Percentiles rank a stretch among this genome's conserved stretches.
These are phyloP conservation scores for Oidiodendron maius DNA, from an alignment of 495 filamentous ascomycete genomes.

Conservation along the genomic window DNA sequence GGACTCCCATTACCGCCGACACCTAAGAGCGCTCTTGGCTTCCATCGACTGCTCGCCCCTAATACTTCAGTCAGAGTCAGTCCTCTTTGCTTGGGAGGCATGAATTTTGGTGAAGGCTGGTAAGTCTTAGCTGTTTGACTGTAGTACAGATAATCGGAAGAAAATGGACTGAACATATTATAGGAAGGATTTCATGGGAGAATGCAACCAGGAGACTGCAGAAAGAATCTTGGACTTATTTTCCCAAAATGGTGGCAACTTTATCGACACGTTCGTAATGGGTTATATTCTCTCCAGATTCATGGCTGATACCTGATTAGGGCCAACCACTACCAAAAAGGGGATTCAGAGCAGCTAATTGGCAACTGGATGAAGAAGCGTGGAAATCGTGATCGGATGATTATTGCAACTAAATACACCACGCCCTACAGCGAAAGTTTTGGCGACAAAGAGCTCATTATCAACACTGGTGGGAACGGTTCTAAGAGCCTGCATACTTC, in stretches of 20 bases:
- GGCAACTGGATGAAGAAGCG: conserved; percentile 65
- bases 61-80: conserved; percentile 48
- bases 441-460: conserved; percentile 36
- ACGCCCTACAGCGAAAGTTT: conserved; percentile 28
- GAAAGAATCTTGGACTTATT: conserved; percentile 62
- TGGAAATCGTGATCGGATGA: conserved; percentile 47
- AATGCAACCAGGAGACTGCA: conserved; percentile 49
- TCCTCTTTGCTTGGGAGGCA: conserved; percentile 54
- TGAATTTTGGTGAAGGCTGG: conserved; percentile 58
- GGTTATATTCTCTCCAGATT: neutral
- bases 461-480: conserved; percentile 51
- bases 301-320: neutral
- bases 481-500: conserved; percentile 48
- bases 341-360: conserved; percentile 62
- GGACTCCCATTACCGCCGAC: conserved; percentile 25
- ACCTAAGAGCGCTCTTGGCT: conserved; percentile 41
- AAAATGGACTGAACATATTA: neutral
- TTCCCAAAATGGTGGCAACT: conserved; percentile 63
- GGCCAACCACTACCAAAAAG: conserved; percentile 62
- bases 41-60: conserved; percentile 53
- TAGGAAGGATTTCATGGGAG: conserved; percentile 41
- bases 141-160: neutral
- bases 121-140: conserved; percentile 4
- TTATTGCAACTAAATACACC: conserved; percentile 70
- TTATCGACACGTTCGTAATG: conserved; percentile 54